Conservation (phyloP, 495 filamentous ascomycete genomes). For the Aspergillus hancockii region DNA sequence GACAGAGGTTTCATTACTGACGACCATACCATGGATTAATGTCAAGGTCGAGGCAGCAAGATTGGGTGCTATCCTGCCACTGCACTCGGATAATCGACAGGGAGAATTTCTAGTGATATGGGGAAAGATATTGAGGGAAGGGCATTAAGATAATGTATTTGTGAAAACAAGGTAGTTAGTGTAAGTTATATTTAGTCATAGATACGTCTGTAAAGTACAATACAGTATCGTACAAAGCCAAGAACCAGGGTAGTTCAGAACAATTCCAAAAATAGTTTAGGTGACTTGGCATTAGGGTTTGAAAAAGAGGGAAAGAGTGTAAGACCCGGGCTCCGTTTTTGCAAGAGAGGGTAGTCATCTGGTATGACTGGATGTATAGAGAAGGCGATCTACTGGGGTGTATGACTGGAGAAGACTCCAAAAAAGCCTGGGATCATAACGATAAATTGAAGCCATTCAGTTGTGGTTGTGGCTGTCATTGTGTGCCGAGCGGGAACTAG, state of each 20-base stretch:
- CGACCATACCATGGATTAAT: too few relatives aligned
- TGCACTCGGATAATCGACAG: background rate
- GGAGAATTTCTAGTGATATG: background rate
- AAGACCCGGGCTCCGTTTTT: slow-evolving; percentile 7
- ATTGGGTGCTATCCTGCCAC: too few relatives aligned
- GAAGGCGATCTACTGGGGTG: too few relatives aligned
- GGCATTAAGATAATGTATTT: background rate
- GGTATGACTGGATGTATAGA: too few relatives aligned
- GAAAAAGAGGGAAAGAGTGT: background rate
- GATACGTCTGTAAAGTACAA: background rate
- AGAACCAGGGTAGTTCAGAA: background rate
- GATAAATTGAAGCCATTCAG: too few relatives aligned
- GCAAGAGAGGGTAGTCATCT: background rate
- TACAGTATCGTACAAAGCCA: background rate
- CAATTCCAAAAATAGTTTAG: background rate
- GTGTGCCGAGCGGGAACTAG: too few relatives aligned
- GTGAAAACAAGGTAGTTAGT: background rate
- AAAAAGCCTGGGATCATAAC: too few relatives aligned
- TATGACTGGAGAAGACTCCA: too few relatives aligned
- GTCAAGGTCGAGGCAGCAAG: too few relatives aligned
- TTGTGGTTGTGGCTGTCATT: too few relatives aligned
- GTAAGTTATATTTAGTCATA: slow-evolving; percentile 1
- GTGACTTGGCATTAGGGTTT: background rate
- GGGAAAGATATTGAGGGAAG: background rate
- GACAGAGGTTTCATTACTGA: too few relatives aligned